These are phyloP conservation scores for Staphylotrichum tortipilum DNA, from an alignment of 495 filamentous ascomycete genomes.

Conservation along the genomic window DNA sequence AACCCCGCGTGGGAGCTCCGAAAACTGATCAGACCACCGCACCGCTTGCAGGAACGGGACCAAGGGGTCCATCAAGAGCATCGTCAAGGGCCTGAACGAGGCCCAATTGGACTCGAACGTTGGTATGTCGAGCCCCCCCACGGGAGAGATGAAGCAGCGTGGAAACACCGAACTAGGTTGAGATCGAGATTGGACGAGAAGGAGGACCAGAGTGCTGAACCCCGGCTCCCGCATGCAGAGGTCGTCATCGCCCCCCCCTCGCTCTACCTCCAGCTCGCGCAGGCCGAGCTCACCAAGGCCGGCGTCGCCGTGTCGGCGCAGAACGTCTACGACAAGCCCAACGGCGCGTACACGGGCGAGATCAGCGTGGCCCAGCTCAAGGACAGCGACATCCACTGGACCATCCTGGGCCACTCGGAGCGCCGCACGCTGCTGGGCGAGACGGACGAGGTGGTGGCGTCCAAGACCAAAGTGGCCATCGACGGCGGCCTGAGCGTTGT, in stretches of 20 bases:
- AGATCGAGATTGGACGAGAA: no score
- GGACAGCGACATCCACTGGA: slow-evolving; percentile 80
- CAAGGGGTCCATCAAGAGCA: slow-evolving; percentile 71
- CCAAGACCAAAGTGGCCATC: slow-evolving; percentile 84
- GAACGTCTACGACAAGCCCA: slow-evolving; percentile 94
- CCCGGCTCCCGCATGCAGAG: slow-evolving; percentile 49
- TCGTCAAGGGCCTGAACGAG: slow-evolving; percentile 78
- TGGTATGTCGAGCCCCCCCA: slow-evolving; percentile 37
- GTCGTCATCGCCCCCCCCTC: slow-evolving; percentile 87
- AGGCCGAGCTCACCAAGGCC: slow-evolving; percentile 51
- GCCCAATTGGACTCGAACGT: slow-evolving; percentile 61
- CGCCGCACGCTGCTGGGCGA: slow-evolving; percentile 80
- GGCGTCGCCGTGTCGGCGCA: slow-evolving; percentile 76
- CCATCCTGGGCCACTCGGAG: slow-evolving; percentile 88
- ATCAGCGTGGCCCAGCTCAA: slow-evolving; percentile 84
- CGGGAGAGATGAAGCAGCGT: background rate
- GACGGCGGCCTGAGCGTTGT: slow-evolving; percentile 84
- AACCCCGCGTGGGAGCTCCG: slow-evolving; percentile 19
- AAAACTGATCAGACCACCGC: slow-evolving; percentile 13
- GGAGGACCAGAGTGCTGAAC: no score
- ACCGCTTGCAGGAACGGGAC: slow-evolving; percentile 76
- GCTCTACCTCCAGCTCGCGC: slow-evolving; percentile 81
- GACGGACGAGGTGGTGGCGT: slow-evolving; percentile 75
- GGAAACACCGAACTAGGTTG: no score
- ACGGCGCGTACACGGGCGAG: slow-evolving; percentile 95